These are phyloP conservation scores for Spizellomyces punctatus DNA, from an alignment of 192 early-diverging fungal genomes.

Conservation along the genomic window DNA sequence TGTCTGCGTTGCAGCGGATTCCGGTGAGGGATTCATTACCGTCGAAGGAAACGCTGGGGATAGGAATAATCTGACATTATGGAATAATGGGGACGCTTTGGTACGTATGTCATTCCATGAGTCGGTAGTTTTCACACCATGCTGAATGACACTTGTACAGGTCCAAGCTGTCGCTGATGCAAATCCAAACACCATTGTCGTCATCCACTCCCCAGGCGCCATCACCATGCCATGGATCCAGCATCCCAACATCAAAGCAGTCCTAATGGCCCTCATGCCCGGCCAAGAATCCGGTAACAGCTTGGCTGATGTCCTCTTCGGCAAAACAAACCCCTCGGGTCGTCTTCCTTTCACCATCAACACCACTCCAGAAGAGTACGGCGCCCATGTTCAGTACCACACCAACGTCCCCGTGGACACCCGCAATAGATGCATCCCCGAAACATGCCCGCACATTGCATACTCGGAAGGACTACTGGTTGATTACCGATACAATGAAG, in stretches of 20 bases:
- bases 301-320: conserved; percentile 69
- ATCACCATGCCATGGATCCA: conserved; percentile 61
- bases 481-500: conserved; percentile 59
- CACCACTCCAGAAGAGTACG: conserved; percentile 45
- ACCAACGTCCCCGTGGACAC: not conserved
- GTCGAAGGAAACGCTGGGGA: conserved; percentile 64
- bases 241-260: conserved; percentile 63
- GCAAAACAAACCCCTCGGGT: conserved; percentile 66
- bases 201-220: conserved; percentile 60
- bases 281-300: conserved; percentile 72
- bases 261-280: conserved; percentile 58
- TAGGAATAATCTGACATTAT: conserved; percentile 55
- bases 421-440: not conserved
- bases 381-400: conserved; percentile 27
- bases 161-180: conserved; percentile 47
- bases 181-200: conserved; percentile 60
- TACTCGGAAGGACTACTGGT: conserved; percentile 59
- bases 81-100: conserved; percentile 60
- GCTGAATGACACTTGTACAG: not conserved
- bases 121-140: not conserved
- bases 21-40: conserved; percentile 51
- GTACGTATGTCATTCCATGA: conserved; percentile 26
- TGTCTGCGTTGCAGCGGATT: conserved; percentile 44
- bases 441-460: conserved; percentile 30
- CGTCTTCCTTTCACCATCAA: conserved; percentile 67